Conservation (phyloP, 352 stramenopile genomes). For the Phytophthora idaei region DNA sequence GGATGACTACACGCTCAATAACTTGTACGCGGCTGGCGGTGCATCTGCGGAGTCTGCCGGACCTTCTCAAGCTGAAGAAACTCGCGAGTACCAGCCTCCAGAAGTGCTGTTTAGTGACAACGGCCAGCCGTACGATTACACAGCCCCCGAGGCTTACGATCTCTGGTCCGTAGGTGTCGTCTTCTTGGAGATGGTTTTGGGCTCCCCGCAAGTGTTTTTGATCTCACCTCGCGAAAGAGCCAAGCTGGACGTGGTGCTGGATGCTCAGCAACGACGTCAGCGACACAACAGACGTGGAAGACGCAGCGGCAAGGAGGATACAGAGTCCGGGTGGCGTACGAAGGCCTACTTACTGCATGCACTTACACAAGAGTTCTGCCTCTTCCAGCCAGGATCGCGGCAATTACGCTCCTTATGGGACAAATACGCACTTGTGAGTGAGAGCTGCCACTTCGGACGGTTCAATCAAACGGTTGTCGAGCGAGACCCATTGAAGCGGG, state of each 20-base stretch:
- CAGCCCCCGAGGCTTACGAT: slow-evolving; percentile 79
- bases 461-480: slow-evolving; percentile 93
- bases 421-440: slow-evolving; percentile 73
- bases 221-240: slow-evolving; percentile 88
- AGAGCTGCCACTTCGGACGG: slow-evolving; percentile 86
- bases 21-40: slow-evolving; percentile 68
- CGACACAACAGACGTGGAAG: slow-evolving; percentile 18
- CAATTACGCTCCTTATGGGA: slow-evolving; percentile 66
- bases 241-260: slow-evolving; percentile 88
- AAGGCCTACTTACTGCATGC: slow-evolving; percentile 83
- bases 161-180: slow-evolving; percentile 95
- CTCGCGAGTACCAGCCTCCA: slow-evolving; percentile 94
- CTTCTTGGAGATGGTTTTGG: slow-evolving; percentile 95
- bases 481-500: slow-evolving; percentile 90
- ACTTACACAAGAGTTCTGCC: slow-evolving; percentile 86
- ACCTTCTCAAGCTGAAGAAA: slow-evolving; percentile 91
- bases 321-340: slow-evolving; percentile 26
- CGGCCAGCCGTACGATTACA: slow-evolving; percentile 65
- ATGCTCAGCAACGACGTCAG: slow-evolving; percentile 39
- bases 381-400: slow-evolving; percentile 67
- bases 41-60: slow-evolving; percentile 56
- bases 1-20: slow-evolving; percentile 70
- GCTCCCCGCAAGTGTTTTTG: slow-evolving; percentile 89
- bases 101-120: slow-evolving; percentile 85
- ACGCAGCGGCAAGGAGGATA: slow-evolving; percentile 28